A percentile compares a stretch with the other conserved stretches of the same genome.
Evolutionary conservation across 495 filamentous ascomycete genomes (phyloP).

Genomic region (Chaetomium tenue): DNA sequence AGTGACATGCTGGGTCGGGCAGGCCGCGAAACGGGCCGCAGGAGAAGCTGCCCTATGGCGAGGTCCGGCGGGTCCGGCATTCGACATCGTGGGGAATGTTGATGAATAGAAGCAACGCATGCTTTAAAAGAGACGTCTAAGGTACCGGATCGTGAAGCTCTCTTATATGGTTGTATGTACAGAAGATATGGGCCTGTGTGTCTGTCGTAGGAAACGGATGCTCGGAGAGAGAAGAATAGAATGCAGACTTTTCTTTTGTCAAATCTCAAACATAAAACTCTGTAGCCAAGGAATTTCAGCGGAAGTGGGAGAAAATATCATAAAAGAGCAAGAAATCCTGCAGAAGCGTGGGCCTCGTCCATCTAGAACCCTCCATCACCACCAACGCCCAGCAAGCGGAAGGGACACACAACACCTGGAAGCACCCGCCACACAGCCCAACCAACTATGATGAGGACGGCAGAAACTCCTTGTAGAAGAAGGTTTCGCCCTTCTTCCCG

Average conservation of each 20-base stretch:
- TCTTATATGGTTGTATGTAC: neutral
- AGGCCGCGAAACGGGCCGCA: conserved; percentile 10
- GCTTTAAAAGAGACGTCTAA: neutral
- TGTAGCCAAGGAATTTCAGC: neutral
- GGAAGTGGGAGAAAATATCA: neutral
- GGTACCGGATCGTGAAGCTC: neutral
- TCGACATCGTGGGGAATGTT: neutral
- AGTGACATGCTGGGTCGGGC: neutral
- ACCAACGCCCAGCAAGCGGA: conserved; percentile 10
- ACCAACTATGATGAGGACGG: conserved; percentile 2
- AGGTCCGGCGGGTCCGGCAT: neutral
- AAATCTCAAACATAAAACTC: neutral
- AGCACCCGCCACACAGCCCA: neutral
- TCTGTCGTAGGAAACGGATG: neutral
- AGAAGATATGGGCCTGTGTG: neutral
- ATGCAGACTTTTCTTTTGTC: neutral
- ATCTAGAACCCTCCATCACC: conserved; percentile 17
- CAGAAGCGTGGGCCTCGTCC: conserved; percentile 23
- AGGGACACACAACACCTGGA: neutral
- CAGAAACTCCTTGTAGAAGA: conserved; percentile 44
- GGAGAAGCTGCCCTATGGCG: neutral
- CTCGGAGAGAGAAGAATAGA: neutral
- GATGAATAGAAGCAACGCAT: neutral
- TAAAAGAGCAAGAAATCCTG: neutral
- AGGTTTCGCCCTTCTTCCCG: conserved; percentile 38